These are phyloP conservation scores for Neofusicoccum sp. DNA, from an alignment of 2,329 filamentous ascomycete species.

Conservation along the genomic window DNA sequence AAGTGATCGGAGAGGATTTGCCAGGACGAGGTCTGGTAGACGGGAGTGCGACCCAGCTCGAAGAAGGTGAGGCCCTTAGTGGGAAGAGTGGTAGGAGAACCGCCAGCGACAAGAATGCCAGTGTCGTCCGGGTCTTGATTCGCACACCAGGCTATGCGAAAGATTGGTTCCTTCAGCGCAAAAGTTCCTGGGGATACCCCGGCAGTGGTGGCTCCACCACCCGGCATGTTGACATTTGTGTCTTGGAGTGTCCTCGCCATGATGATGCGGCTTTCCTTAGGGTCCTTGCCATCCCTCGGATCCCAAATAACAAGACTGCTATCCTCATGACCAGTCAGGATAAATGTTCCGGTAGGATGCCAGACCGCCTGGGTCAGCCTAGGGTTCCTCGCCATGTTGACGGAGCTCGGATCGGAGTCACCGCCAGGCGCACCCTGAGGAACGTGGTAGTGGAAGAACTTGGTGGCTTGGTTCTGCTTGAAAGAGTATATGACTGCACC, in stretches of 20 bases:
- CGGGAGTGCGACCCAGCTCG: slow-evolving; percentile 84
- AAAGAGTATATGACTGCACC: slow-evolving; percentile 92
- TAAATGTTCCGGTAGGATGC: slow-evolving; percentile 92
- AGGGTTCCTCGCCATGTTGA: slow-evolving; percentile 68
- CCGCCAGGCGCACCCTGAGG: slow-evolving; percentile 82
- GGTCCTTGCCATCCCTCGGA: slow-evolving; percentile 75
- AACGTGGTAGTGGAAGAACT: slow-evolving; percentile 82
- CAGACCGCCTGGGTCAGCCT: slow-evolving; percentile 81
- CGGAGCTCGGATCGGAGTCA: slow-evolving; percentile 64
- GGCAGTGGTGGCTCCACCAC: slow-evolving; percentile 46
- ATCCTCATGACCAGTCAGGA: slow-evolving; percentile 86
- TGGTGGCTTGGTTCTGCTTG: slow-evolving; percentile 79
- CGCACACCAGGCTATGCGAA: slow-evolving; percentile 86
- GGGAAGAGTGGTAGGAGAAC: slow-evolving; percentile 66
- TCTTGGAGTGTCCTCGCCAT: slow-evolving; percentile 80
- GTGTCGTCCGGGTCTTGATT: slow-evolving; percentile 94
- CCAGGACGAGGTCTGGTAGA: slow-evolving; percentile 91
- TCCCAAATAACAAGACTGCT: slow-evolving; percentile 95
- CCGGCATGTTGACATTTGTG: slow-evolving; percentile 71
- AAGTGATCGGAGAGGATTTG: slow-evolving; percentile 79
- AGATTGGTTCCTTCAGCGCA: slow-evolving; percentile 71
- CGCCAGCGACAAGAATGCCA: slow-evolving; percentile 82
- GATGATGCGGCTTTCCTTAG: slow-evolving; percentile 81
- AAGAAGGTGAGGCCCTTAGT: slow-evolving; percentile 84
- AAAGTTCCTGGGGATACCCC: slow-evolving; percentile 53